Base-by-base conservation (phyloP, 306 rosid genomes). In the Pueraria montana region DNA sequence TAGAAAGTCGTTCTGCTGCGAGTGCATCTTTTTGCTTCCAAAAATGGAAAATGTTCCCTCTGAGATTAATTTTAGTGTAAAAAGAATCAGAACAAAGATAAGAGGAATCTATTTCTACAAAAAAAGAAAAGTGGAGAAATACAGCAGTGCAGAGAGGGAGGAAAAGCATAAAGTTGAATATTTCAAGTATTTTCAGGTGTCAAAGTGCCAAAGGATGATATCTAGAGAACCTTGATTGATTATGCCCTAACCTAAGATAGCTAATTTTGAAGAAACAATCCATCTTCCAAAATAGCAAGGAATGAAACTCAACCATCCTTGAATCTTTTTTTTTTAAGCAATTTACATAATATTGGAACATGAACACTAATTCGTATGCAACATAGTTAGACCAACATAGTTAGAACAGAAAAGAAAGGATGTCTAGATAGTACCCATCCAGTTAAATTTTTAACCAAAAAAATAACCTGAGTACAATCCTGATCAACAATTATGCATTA, bases 41-140 rank as follows among this genome's bases (percentile, higher is more conserved):
- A 87, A 83, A 95, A 95, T 40, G 98, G 96, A 81, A 95, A 95
- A 82, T 95, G 97, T 83, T 93, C 98, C 88, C 98, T 89, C 98
- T 95, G 89, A 76, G 71, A 90, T 65, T 43, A 80, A 45, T 72
- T 53, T 58, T 7, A 52, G 64, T 53, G 80, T 79, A 70, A 66
- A 43, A 84, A 77, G 21, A 82, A 74, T 87, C 82, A 78, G 82
- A 69, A 61, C 30, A 27, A 81, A 2, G 26, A 79, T 61, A 45
- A 79, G 67, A 76, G 48, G 27, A 80, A 23, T 74, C 23, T 17
- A 34, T 45, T 53, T 84, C 66, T 4, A 45, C 18, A 68, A 23
- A 4, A 16, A 79, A 38, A 34, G 52, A 38, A 48, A 63, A 23
- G 40, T 36, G 48, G 46, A 59, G 42, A 67, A 69, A 68, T 40